Conservation (phyloP, 208 protist genomes). For the Novymonas esmeraldas region DNA sequence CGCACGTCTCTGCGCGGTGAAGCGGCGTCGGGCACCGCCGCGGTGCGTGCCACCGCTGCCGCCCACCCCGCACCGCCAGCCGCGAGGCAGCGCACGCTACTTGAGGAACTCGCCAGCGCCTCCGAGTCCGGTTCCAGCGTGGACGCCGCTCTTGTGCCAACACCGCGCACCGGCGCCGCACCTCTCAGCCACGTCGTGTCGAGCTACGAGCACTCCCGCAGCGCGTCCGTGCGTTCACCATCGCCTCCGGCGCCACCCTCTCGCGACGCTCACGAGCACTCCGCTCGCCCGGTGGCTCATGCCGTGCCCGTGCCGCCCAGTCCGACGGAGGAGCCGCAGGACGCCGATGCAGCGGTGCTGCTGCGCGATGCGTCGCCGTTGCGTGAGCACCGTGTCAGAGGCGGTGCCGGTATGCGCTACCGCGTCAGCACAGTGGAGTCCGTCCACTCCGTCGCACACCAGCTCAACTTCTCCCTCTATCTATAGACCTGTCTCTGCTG, state of each 20-base stretch:
- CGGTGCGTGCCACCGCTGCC: background rate
- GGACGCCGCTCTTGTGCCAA: background rate
- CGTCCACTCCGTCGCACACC: slow-evolving; percentile 17
- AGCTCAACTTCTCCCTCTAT: slow-evolving; percentile 36
- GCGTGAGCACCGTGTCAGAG: slow-evolving; percentile 26
- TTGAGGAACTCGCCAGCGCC: slow-evolving; percentile 25
- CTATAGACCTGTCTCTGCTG: slow-evolving; percentile 6
- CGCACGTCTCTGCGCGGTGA: no score
- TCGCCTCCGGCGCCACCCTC: background rate
- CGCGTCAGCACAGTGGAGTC: slow-evolving; percentile 20
- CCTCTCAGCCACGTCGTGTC: background rate
- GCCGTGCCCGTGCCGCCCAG: background rate
- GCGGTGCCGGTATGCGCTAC: slow-evolving; percentile 17
- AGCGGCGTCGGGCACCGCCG: no score
- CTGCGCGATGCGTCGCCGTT: slow-evolving; percentile 32
- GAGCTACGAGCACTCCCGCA: slow-evolving; percentile 7
- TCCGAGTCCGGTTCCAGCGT: slow-evolving; percentile 20
- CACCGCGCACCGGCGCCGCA: background rate
- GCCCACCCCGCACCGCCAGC: background rate
- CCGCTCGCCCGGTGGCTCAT: background rate
- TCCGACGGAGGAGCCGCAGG: background rate
- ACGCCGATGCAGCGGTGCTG: slow-evolving; percentile 5
- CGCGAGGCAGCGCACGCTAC: slow-evolving; percentile 1
- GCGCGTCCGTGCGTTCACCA: background rate
- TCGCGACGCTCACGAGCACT: background rate